A percentile compares a stretch with the other conserved stretches of the same genome.
These are phyloP conservation scores for Mycocalia duriaeana DNA, from an alignment of 1,284 basidiomycete genomes.

Conservation along the genomic window DNA sequence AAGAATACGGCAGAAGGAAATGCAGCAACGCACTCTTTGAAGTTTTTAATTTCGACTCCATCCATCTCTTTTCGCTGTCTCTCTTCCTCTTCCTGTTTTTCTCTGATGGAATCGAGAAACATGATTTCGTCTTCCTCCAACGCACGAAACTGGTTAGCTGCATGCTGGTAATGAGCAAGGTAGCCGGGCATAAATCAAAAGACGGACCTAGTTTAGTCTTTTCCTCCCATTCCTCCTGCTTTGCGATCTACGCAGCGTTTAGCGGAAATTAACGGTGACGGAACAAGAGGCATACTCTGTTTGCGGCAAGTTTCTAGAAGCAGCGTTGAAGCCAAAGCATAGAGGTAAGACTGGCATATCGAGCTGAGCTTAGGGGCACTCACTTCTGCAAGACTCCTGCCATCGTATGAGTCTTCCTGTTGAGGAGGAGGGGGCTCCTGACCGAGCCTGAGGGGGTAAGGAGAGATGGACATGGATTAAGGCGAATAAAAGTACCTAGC, in stretches of 20 bases:
- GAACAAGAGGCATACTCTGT: slow-evolving; percentile 52
- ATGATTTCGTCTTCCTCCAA: slow-evolving; percentile 87
- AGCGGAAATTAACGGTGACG: slow-evolving; percentile 11
- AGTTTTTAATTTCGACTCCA: slow-evolving; percentile 75
- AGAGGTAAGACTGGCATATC: slow-evolving; percentile 27
- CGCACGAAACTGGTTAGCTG: slow-evolving; percentile 88
- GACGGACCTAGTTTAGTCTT: slow-evolving; percentile 77
- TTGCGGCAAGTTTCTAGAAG: slow-evolving; percentile 76
- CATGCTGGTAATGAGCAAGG: too few relatives aligned
- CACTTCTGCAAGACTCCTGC: slow-evolving; percentile 87
- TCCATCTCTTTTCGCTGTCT: slow-evolving; percentile 68
- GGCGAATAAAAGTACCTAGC: slow-evolving; percentile 53
- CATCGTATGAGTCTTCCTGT: slow-evolving; percentile 76
- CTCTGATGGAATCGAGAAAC: slow-evolving; percentile 80
- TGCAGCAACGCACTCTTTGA: slow-evolving; percentile 59
- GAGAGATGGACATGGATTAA: neutral
- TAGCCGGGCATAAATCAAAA: slow-evolving; percentile 1
- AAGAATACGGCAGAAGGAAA: slow-evolving; percentile 8
- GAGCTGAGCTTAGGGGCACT: slow-evolving; percentile 21
- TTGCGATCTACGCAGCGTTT: slow-evolving; percentile 54
- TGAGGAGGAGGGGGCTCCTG: slow-evolving; percentile 82
- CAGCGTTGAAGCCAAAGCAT: slow-evolving; percentile 32
- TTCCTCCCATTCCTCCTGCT: slow-evolving; percentile 93
- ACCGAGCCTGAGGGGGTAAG: slow-evolving; percentile 52
- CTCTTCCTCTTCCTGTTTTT: slow-evolving; percentile 74